Evolutionary conservation across 768 basidiomycete genomes (phyloP), one percentile per base, ranked within the genome.

Genomic region (Atractiella rhizophila): DNA sequence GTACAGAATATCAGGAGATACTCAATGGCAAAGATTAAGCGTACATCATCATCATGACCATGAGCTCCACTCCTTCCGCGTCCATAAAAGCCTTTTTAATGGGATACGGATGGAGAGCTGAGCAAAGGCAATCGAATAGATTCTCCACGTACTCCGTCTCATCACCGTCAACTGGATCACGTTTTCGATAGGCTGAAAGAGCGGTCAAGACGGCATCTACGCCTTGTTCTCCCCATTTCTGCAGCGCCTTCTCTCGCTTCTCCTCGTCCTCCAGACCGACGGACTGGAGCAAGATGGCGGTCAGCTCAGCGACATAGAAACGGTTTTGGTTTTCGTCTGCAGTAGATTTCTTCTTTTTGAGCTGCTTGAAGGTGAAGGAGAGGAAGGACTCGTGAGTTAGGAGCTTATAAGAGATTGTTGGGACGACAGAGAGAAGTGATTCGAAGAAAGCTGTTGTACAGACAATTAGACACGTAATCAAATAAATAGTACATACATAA

Each of bases 131-230:
- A 55, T 94, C 80, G 54, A 96, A 96, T 4, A 82, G 53, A 57
- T 98, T 96, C 56, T 96, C 91, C 85, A 96, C 86, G 59, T 83
- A 96, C 57, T 98, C 91, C 4, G 71, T 66, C 60, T 98, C 91
- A 47, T 96, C 91, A 7, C 74, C 67, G 48, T 85, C 74, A 0
- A 63, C 62, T 12, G 88, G 88, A 54, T 94, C 46, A 16, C 46
- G 67, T 54, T 69, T 68, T 30, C 86, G 74, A 56, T 75, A 96
- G 71, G 83, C 91, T 48, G 18, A 40, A 12, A 7, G 8, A 43
- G 41, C 30, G 26, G 40, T 45, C 8, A 52, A 27, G 3, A 48
- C 24, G 12, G 27, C 24, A 21, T 51, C 50, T 1, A 51, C 33
- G 21, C 43, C 42, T 0, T 31, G 37, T 16, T 48, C 35, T 1